Evolutionary conservation across 306 rosid genomes (phyloP).

Genomic region (Sesbania bispinosa): DNA sequence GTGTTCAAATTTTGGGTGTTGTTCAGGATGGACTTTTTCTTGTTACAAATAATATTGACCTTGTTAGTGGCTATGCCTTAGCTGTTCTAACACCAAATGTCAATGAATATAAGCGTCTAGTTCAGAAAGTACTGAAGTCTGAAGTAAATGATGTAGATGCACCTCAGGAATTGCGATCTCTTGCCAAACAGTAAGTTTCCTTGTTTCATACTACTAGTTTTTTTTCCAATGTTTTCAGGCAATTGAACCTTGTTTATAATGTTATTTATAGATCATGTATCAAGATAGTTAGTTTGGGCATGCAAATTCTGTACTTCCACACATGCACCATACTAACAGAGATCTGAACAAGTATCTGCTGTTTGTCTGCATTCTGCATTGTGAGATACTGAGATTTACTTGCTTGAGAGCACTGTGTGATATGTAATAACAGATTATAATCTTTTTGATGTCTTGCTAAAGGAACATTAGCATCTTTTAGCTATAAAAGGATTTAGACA

Average conservation of each 20-base stretch:
- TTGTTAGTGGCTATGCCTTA: slow-evolving; percentile 72
- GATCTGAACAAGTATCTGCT: neutral
- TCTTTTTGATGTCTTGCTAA: too few relatives aligned
- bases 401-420: too few relatives aligned
- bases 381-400: neutral
- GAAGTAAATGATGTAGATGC: slow-evolving; percentile 58
- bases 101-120: slow-evolving; percentile 84
- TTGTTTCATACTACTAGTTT: neutral
- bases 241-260: neutral
- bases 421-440: slow-evolving; percentile 7
- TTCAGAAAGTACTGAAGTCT: slow-evolving; percentile 56
- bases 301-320: neutral
- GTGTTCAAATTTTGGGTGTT: slow-evolving; percentile 11
- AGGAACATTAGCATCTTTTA: neutral
- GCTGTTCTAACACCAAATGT: slow-evolving; percentile 87
- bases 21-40: slow-evolving; percentile 90
- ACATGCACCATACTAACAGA: neutral
- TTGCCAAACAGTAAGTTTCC: slow-evolving; percentile 57
- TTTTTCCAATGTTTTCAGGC: neutral
- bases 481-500: slow-evolving; percentile 6
- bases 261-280: neutral
- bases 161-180: slow-evolving; percentile 57
- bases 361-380: neutral
- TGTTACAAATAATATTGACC: slow-evolving; percentile 66
- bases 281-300: neutral